Evolutionary conservation across 495 filamentous ascomycete genomes (phyloP), one percentile per base, ranked within the genome.

Genomic region (Penicillium angulare): DNA sequence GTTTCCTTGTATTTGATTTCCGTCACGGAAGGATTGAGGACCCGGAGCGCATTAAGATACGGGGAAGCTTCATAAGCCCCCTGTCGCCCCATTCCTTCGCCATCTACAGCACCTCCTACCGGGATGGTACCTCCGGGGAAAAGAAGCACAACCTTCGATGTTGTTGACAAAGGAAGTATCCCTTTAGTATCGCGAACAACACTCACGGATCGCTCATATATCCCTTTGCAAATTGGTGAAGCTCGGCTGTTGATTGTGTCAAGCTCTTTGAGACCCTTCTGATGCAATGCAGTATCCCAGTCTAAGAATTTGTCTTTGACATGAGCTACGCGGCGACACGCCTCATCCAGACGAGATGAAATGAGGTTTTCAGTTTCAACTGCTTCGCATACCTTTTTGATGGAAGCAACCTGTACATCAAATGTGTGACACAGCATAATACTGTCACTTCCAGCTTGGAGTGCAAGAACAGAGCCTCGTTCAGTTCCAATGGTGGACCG

Each of bases 381-480:
- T 9, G 75, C 76, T 46, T 73, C 49, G 32, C 63, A 56, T 2
- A 79, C 66, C 16, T 59, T 52, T 34, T 69, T 63, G 21, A 79
- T 74, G 3, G 76, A 72, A 4, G 53, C 67, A 9, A 74, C 60
- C 43, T 79, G 76, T 21, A 72, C 73, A 9, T 61, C 56, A 46
- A 71, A 76, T 7, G 76, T 79, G 53, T 79, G 76, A 46, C 75
- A 79, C 9, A 79, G 64, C 75, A 78, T 78, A 12, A 75, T 61
- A 27, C 75, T 76, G 33, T 79, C 76, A 41, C 68, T 72, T n/a
- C 76, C 76, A 22, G 76, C 76, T 31, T 65, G 65, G 26, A 79
- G 45, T 2, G 76, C 70, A 34, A 79, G 65, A 21, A 77, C 67
- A 1, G 76, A 66, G 36, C 73, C 75, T 48, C 71, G 61, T 40